Evolutionary conservation across 129 eudicot species (phyloP).

Genomic region (Flaveria robusta): DNA sequence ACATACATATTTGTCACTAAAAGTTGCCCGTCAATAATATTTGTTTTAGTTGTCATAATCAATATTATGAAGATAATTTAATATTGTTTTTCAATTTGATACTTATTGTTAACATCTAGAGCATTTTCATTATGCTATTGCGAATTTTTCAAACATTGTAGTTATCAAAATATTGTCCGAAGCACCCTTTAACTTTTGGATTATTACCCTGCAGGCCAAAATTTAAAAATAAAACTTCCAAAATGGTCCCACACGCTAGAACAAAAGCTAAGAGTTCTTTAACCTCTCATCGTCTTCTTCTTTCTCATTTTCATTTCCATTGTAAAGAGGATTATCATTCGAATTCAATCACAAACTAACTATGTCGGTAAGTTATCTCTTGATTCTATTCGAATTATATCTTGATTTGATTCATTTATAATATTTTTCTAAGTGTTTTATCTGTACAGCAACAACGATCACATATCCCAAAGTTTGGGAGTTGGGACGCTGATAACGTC

Average conservation of each 20-base stretch:
- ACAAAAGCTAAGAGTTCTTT: constrained; percentile 21
- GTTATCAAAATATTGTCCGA: constrained; percentile 32
- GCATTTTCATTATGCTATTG: constrained; percentile 8
- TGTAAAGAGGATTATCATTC: constrained; percentile 12
- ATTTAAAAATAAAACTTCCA: not conserved
- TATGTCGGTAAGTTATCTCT: constrained; percentile 59
- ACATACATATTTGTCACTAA: not conserved
- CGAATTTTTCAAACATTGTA: constrained; percentile 19
- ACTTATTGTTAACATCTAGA: not conserved
- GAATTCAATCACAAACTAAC: constrained; percentile 30
- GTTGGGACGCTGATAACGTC: constrained; percentile 78
- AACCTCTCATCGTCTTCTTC: constrained; percentile 9
- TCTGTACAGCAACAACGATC: constrained; percentile 48
- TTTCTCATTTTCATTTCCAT: constrained; percentile 4
- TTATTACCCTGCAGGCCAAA: constrained; percentile 41
- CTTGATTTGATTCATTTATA: not conserved
- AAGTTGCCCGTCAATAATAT: not conserved
- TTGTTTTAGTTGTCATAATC: not conserved
- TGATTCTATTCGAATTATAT: not conserved
- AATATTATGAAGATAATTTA: not conserved
- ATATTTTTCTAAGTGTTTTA: not conserved
- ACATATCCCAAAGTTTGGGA: constrained; percentile 76
- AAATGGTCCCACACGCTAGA: constrained; percentile 47
- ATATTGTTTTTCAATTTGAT: no score
- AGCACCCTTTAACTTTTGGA: constrained; percentile 36